phyloP scores from a whole-genome alignment of 805 yeast species.

The Candida broadrunensis region DNA sequence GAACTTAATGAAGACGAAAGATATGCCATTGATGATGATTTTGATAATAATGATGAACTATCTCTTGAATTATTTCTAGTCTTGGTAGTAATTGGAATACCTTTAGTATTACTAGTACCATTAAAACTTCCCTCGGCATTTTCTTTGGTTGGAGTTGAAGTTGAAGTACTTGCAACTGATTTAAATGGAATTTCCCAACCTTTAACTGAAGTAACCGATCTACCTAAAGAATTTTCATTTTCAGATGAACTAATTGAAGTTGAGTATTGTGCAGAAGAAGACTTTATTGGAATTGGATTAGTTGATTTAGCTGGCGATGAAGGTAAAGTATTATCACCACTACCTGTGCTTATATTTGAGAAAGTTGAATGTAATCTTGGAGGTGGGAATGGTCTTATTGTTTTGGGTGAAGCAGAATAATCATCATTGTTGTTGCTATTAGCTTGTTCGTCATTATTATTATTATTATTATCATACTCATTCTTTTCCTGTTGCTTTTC shows the following conservation, averaged over 20 bases:
- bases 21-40: conserved; percentile 37
- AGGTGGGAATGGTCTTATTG: not conserved
- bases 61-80: conserved; percentile 6
- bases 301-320: not conserved
- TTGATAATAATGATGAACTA: conserved; percentile 29
- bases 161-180: conserved; percentile 25
- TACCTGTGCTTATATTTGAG: not conserved
- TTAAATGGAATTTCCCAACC: conserved; percentile 50
- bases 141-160: conserved; percentile 13
- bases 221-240: conserved; percentile 18
- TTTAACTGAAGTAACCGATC: conserved; percentile 26
- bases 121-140: conserved; percentile 18
- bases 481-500: not conserved
- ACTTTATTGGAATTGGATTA: conserved; percentile 12
- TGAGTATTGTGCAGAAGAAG: conserved; percentile 5
- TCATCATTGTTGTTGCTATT: not conserved
- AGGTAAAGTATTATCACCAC: not conserved
- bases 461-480: not conserved
- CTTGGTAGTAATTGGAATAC: conserved; percentile 8
- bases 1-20: conserved; percentile 40
- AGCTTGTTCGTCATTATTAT: not conserved
- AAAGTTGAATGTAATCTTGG: not conserved
- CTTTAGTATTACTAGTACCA: conserved; percentile 11
- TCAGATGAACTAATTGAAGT: conserved; percentile 16
- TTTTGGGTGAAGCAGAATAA: not conserved